These are phyloP conservation scores for Myriangium duriaei DNA, from an alignment of 2,329 filamentous ascomycete genomes.

Conservation along the genomic window DNA sequence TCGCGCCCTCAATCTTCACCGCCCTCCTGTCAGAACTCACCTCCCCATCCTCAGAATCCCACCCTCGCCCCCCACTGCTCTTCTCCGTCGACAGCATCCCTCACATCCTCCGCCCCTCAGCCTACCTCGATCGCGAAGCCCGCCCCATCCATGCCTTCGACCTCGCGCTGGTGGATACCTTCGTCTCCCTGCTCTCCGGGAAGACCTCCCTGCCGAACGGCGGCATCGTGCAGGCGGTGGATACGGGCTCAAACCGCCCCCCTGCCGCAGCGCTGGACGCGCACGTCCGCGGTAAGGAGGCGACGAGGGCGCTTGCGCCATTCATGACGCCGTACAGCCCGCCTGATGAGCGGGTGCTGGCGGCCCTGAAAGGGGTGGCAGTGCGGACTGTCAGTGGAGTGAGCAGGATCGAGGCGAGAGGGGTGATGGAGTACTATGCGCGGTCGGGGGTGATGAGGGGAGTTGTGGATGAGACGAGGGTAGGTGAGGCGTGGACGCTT, in stretches of 20 bases:
- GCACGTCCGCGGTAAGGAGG: constrained; percentile 15
- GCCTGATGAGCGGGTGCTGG: constrained; percentile 41
- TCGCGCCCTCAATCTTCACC: constrained; percentile 68
- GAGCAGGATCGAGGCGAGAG: constrained; percentile 59
- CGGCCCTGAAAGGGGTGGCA: constrained; percentile 32
- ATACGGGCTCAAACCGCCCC: constrained; percentile 58
- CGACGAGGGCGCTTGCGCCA: too few relatives aligned
- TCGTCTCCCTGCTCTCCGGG: constrained; percentile 59
- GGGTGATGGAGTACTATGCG: constrained; percentile 88
- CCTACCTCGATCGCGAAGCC: constrained; percentile 60
- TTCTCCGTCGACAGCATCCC: constrained; percentile 67
- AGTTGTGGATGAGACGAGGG: constrained; percentile 54
- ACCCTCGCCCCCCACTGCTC: constrained; percentile 50
- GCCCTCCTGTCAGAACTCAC: constrained; percentile 72
- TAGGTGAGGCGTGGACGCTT: constrained; percentile 74
- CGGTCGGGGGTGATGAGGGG: constrained; percentile 66
- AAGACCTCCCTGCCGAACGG: constrained; percentile 50
- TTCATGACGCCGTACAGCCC: constrained; percentile 40
- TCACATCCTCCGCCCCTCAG: constrained; percentile 67
- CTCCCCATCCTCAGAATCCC: constrained; percentile 29
- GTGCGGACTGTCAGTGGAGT: constrained; percentile 52
- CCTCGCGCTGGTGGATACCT: constrained; percentile 61
- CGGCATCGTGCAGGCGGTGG: constrained; percentile 62
- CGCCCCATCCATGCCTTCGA: constrained; percentile 77
- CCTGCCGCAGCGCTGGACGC: constrained; percentile 50